Evolutionary conservation across 768 basidiomycete genomes (phyloP).

Genomic region (Artomyces pyxidatus): DNA sequence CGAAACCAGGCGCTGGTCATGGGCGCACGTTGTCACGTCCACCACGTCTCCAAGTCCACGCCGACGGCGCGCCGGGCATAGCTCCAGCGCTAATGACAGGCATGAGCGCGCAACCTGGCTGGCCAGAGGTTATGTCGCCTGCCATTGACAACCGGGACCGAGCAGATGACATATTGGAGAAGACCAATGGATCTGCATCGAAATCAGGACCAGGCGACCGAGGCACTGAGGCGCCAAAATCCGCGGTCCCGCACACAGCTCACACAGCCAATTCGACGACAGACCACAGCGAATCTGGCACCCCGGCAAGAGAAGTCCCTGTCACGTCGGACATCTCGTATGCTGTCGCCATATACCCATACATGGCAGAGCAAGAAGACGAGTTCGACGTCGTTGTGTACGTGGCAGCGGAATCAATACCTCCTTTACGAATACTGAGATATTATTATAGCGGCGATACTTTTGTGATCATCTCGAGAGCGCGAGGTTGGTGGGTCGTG

Average conservation of each 20-base stretch:
- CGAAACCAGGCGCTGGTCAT: slow-evolving; percentile 29
- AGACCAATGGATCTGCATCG: background rate
- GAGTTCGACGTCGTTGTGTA: slow-evolving; percentile 97
- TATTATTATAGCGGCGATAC: slow-evolving; percentile 65
- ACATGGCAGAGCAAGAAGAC: slow-evolving; percentile 97
- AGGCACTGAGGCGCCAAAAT: slow-evolving; percentile 21
- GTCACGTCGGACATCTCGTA: slow-evolving; percentile 62
- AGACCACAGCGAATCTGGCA: slow-evolving; percentile 15
- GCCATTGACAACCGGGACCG: slow-evolving; percentile 35
- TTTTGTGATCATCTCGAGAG: slow-evolving; percentile 85
- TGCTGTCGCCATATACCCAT: slow-evolving; percentile 97
- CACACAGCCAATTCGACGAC: slow-evolving; percentile 15
- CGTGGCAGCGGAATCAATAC: no score
- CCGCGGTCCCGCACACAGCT: slow-evolving; percentile 28
- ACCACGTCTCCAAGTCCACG: slow-evolving; percentile 59
- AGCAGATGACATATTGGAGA: slow-evolving; percentile 31
- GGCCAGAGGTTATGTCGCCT: slow-evolving; percentile 70
- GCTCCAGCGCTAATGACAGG: slow-evolving; percentile 48
- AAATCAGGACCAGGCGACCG: slow-evolving; percentile 11
- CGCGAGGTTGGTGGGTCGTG: slow-evolving; percentile 99
- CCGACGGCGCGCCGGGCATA: slow-evolving; percentile 36
- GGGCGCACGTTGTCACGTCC: slow-evolving; percentile 38
- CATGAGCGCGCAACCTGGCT: slow-evolving; percentile 53
- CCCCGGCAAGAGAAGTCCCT: slow-evolving; percentile 24
- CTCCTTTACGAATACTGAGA: no score